Base-by-base conservation (phyloP, 73 alveolate genomes). In the Tetrahymena malaccensis region DNA sequence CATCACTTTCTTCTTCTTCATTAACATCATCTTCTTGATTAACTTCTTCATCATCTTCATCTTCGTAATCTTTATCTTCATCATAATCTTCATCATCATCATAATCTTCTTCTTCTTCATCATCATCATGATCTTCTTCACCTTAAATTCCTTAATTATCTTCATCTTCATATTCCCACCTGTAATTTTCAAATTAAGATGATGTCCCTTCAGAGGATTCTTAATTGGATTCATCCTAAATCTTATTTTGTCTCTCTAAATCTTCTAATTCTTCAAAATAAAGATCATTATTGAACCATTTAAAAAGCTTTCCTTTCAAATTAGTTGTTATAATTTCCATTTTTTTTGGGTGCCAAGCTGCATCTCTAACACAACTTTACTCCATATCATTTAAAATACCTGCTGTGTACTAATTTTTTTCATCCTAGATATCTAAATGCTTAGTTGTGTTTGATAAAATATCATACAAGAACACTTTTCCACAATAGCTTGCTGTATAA, bases 261-360 rank as follows among this genome's bases (percentile, higher is more conserved):
- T 70, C 89, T 11, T 70, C 89, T 27, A 70, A 1, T n/a, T 70
- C 89, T 70, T 70, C 35, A 70, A 27, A 70, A 70, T 70, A 31
- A 31, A 70, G 89, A 70, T 70, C 89, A 70, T 70, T 70, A 25
- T 70, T 70, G 31, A 70, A 70, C 89, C 89, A 70, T 8, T 70
- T 70, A 70, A 27, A 70, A 27, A 70, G 17, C 21, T 70, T 25
- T 11, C 89, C 89, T 19, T 70, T 15, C 34, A 70, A 31, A n/a
- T 70, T 70, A 70, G 89, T 70, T 27, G 89, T 70, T 11, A 70
- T 70, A n/a, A 70, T 70, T 70, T 70, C 89, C 89, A 70, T 70
- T 70, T 70, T 70, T 4, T 10, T 22, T 2, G 99, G 99, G 44
- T 98, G 99, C 98, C 99, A 98, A 35, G 98, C 96, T 10, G 97